Conservation (phyloP, 768 basidiomycete species). For the Mycena vitilis region DNA sequence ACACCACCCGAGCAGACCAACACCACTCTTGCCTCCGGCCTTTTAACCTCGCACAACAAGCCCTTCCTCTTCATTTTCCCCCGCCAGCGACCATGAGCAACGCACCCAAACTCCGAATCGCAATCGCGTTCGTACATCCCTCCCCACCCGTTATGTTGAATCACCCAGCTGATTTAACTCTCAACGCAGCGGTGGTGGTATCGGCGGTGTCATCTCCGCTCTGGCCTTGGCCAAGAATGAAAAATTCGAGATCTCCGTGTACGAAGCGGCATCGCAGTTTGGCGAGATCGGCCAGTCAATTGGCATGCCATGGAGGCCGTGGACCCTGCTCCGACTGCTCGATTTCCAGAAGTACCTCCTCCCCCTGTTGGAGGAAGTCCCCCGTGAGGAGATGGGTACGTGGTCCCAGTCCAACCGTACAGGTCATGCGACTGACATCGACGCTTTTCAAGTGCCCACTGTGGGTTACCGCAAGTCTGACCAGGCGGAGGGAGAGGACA, state of each 20-base stretch:
- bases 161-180: background rate
- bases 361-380: slow-evolving; percentile 1
- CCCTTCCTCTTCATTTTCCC: no score
- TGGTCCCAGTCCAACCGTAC: no score
- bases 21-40: no score
- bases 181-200: slow-evolving; percentile 1
- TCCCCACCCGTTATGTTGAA: no score
- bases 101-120: background rate
- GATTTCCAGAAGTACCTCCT: slow-evolving; percentile 7
- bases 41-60: no score
- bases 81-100: background rate
- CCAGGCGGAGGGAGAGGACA: background rate
- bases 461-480: slow-evolving; percentile 2
- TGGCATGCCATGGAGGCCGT: slow-evolving; percentile 1
- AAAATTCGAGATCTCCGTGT: background rate
- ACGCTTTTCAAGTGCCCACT: background rate
- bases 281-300: slow-evolving; percentile 2
- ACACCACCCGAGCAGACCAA: no score
- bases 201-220: background rate
- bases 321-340: slow-evolving; percentile 1
- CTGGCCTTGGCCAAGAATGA: background rate
- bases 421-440: background rate
- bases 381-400: background rate
- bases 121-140: background rate
- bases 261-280: slow-evolving; percentile 2